phyloP scores from a whole-genome alignment of 2,329 filamentous ascomycete genomes.

The Fonsecaea pugnacius region DNA sequence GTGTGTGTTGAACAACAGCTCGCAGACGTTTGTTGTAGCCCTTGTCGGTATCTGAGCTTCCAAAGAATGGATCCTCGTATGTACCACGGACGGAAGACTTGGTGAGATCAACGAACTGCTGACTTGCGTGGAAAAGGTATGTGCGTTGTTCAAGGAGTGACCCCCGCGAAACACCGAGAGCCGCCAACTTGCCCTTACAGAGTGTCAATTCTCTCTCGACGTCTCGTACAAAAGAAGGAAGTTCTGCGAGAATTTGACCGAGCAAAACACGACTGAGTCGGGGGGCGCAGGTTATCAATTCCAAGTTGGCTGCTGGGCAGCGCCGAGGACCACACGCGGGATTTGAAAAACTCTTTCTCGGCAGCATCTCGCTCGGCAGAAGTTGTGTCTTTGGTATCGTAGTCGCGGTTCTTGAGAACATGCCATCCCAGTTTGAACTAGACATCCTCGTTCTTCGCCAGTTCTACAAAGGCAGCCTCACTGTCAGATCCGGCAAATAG shows the following conservation, averaged over 20 bases:
- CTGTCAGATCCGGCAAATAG: constrained; percentile 40
- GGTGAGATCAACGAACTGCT: constrained; percentile 46
- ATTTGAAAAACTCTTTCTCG: constrained; percentile 44
- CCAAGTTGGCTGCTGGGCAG: constrained; percentile 40
- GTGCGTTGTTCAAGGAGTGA: constrained; percentile 40
- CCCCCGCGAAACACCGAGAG: constrained; percentile 53
- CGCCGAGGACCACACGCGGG: constrained; percentile 33
- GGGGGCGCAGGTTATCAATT: constrained; percentile 39
- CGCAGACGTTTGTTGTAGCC: constrained; percentile 40
- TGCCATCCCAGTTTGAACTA: constrained; percentile 56
- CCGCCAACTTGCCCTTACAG: constrained; percentile 47
- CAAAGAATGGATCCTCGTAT: constrained; percentile 50
- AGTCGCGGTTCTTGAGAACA: constrained; percentile 52
- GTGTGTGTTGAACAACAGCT: constrained; percentile 38
- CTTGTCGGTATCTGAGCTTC: constrained; percentile 31
- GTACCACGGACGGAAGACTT: constrained; percentile 48
- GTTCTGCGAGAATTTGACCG: constrained; percentile 42
- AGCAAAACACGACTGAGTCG: constrained; percentile 44
- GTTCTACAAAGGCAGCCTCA: constrained; percentile 36
- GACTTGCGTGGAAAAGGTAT: constrained; percentile 46
- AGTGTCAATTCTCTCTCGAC: constrained; percentile 42
- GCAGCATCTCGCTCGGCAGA: constrained; percentile 39
- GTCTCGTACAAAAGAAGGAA: constrained; percentile 46
- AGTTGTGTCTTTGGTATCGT: constrained; percentile 38
- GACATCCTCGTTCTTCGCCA: constrained; percentile 40